These are phyloP conservation scores for Wickerhamomyces bisporus DNA, from an alignment of 805 yeast genomes.

Conservation along the genomic window DNA sequence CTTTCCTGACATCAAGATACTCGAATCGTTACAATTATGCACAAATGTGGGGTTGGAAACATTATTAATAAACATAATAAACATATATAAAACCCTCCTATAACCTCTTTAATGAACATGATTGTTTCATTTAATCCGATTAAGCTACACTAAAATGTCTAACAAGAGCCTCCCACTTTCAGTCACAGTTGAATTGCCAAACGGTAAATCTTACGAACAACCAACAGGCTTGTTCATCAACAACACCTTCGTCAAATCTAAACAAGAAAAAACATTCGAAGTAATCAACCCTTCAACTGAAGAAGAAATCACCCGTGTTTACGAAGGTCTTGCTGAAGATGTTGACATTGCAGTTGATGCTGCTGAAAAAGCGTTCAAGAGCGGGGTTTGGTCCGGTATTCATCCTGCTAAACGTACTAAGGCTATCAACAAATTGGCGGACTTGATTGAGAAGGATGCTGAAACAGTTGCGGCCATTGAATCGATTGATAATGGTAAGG, in stretches of 20 bases:
- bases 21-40: too few relatives aligned
- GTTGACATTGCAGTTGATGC: constrained; percentile 77
- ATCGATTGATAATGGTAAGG: constrained; percentile 83
- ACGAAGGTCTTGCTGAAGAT: constrained; percentile 71
- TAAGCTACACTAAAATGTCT: too few relatives aligned
- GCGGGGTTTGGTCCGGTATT: constrained; percentile 61
- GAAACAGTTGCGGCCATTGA: constrained; percentile 74
- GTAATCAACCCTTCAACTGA: constrained; percentile 64
- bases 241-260: constrained; percentile 59
- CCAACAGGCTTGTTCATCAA: constrained; percentile 74
- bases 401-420: constrained; percentile 64
- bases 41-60: too few relatives aligned
- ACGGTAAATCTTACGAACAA: constrained; percentile 63
- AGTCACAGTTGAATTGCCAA: constrained; percentile 55
- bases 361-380: constrained; percentile 67
- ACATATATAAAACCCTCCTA: too few relatives aligned
- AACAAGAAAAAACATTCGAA: constrained; percentile 51
- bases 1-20: too few relatives aligned
- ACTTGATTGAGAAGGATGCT: constrained; percentile 61
- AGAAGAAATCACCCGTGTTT: constrained; percentile 57
- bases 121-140: too few relatives aligned
- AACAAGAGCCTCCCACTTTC: constrained; percentile 29
- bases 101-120: too few relatives aligned
- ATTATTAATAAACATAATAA: too few relatives aligned
- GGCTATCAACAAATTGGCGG: constrained; percentile 65